These are phyloP conservation scores for Aspergillus alliaceus DNA, from an alignment of 2,329 filamentous ascomycete species.

Conservation along the genomic window DNA sequence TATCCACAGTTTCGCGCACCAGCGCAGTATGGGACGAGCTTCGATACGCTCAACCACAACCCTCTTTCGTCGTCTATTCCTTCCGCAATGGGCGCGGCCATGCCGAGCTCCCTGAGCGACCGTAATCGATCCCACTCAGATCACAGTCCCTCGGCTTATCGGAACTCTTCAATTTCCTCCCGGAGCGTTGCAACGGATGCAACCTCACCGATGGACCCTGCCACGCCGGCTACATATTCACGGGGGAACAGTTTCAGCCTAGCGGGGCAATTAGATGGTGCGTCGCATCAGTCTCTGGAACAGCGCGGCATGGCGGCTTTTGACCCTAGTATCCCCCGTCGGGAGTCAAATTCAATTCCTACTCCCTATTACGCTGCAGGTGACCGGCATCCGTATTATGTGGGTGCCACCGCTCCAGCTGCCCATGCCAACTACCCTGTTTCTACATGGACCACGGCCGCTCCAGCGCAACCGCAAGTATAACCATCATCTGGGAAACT, in stretches of 20 bases:
- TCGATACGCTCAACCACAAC: conserved; percentile 36
- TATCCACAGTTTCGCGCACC: conserved; percentile 34
- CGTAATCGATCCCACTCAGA: conserved; percentile 39
- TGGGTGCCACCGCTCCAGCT: conserved; percentile 25
- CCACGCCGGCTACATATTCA: conserved; percentile 37
- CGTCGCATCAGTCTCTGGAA: conserved; percentile 30
- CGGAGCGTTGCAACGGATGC: conserved; percentile 39
- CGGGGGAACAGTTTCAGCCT: conserved; percentile 38
- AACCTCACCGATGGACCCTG: conserved; percentile 39
- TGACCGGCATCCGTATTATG: conserved; percentile 37
- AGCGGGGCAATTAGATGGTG: conserved; percentile 32
- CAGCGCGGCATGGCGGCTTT: conserved; percentile 32
- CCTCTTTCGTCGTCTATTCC: conserved; percentile 36
- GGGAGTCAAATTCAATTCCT: conserved; percentile 37
- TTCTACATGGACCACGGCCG: conserved; percentile 39
- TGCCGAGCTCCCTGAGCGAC: conserved; percentile 34
- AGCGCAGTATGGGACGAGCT: conserved; percentile 33
- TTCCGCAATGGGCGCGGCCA: conserved; percentile 29
- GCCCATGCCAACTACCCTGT: conserved; percentile 36
- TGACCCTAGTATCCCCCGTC: conserved; percentile 34
- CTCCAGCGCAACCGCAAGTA: conserved; percentile 40
- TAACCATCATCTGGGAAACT: conserved; percentile 19
- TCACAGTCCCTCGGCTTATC: conserved; percentile 38
- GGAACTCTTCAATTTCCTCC: conserved; percentile 41
- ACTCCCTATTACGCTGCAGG: conserved; percentile 33